phyloP scores from a whole-genome alignment of 2,329 filamentous ascomycete genomes.

The Aspergillus clavatus region DNA sequence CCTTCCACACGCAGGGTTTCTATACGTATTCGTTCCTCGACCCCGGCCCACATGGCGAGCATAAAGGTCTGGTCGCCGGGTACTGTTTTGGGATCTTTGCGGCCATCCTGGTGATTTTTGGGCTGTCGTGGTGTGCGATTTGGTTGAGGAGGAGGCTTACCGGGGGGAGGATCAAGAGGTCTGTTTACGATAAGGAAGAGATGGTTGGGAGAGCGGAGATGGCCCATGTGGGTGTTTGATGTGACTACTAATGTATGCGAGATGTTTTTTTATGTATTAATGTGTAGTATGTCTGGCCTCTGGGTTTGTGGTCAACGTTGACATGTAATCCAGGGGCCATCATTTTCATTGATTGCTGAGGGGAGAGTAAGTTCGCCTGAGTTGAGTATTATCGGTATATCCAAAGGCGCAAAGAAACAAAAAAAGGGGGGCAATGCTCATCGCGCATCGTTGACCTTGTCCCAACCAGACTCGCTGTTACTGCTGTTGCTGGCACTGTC shows the following conservation, averaged over 20 bases:
- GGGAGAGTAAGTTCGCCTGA: no score
- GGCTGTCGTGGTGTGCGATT: slow-evolving; percentile 50
- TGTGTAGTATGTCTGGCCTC: no score
- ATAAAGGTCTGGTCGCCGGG: slow-evolving; percentile 53
- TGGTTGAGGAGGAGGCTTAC: slow-evolving; percentile 50
- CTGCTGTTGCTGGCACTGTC: slow-evolving; percentile 28
- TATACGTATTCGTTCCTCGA: slow-evolving; percentile 80
- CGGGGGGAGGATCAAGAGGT: slow-evolving; percentile 21
- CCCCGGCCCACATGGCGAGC: slow-evolving; percentile 45
- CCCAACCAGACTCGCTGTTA: slow-evolving; percentile 36
- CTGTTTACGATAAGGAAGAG: slow-evolving; percentile 15
- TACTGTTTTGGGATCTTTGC: slow-evolving; percentile 59
- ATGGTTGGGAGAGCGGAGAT: slow-evolving; percentile 4
- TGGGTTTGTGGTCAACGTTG: no score
- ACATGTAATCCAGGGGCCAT: no score
- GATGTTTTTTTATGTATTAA: neutral
- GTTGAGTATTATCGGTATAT: neutral
- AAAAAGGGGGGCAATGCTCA: slow-evolving; percentile 6
- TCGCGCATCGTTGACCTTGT: slow-evolving; percentile 19
- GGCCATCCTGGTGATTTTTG: slow-evolving; percentile 51
- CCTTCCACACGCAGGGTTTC: slow-evolving; percentile 62
- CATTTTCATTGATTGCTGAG: no score
- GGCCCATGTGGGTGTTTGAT: slow-evolving; percentile 6
- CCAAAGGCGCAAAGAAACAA: neutral
- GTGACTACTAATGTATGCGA: neutral